Conservation (phyloP, 352 stramenopile species). For the Peronospora destructor region DNA sequence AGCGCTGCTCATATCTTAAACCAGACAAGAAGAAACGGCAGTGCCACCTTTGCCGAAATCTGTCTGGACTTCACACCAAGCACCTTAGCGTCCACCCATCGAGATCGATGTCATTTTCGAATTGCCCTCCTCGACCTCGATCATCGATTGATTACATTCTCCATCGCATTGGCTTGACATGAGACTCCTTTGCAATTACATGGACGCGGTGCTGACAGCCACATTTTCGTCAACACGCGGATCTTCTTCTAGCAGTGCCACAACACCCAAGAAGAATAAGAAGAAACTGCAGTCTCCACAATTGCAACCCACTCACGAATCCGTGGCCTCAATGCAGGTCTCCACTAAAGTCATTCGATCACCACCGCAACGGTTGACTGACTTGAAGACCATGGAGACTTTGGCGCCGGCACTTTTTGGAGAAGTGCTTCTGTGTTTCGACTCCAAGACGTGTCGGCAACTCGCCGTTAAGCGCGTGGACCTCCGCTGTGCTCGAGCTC, state of each 20-base stretch:
- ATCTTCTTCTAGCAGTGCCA: conserved; percentile 8
- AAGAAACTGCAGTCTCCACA: conserved; percentile 9
- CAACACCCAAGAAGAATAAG: conserved; percentile 17
- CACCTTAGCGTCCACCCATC: conserved; percentile 2
- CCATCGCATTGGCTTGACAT: conserved; percentile 7
- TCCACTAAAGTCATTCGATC: conserved; percentile 19
- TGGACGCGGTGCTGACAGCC: conserved; percentile 28
- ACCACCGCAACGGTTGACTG: conserved; percentile 25
- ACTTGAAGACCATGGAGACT: conserved; percentile 34
- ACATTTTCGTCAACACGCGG: conserved; percentile 18
- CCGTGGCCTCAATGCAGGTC: background rate
- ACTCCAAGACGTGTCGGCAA: conserved; percentile 32
- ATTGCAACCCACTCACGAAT: background rate
- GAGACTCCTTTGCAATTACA: conserved; percentile 30
- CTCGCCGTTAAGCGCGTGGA: conserved; percentile 51
- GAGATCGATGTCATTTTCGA: conserved; percentile 16
- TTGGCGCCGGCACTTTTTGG: conserved; percentile 52
- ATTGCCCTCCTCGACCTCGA: conserved; percentile 4
- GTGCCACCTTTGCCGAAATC: background rate
- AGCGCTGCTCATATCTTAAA: background rate
- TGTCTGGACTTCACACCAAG: conserved; percentile 19
- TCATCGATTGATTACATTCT: background rate
- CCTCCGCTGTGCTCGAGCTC: conserved; percentile 25
- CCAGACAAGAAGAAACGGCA: conserved; percentile 2
- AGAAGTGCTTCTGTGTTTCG: conserved; percentile 46